Percentiles rank a stretch among this genome's conserved stretches.
phyloP scores from a whole-genome alignment of 106 monocot species.

The Allium cepa region DNA sequence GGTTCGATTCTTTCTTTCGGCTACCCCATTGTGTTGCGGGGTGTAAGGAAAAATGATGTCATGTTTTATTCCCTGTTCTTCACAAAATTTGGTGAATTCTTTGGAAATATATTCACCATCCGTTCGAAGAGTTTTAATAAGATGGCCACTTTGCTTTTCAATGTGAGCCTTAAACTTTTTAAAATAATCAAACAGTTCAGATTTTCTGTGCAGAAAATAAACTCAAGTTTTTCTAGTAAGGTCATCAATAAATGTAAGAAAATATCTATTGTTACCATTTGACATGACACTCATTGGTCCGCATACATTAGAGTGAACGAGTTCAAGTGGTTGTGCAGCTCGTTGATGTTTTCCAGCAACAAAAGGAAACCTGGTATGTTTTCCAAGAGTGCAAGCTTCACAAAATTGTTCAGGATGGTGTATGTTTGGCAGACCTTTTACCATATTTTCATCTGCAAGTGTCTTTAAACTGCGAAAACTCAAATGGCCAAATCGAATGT shows the following conservation, averaged over 20 bases:
- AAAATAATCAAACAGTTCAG: not conserved
- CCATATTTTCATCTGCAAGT: not conserved
- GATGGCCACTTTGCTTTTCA: not conserved
- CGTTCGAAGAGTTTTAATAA: not conserved
- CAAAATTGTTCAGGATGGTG: not conserved
- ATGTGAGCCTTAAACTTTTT: not conserved
- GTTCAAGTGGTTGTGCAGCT: not conserved
- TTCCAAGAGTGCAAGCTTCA: conserved; percentile 1
- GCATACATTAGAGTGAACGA: not conserved
- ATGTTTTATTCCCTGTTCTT: not conserved
- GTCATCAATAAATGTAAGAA: conserved; percentile 3
- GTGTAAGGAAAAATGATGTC: not conserved
- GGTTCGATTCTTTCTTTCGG: conserved; percentile 2
- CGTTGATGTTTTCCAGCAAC: not conserved
- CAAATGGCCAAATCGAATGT: not conserved
- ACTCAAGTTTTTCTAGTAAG: not conserved
- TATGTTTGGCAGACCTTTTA: not conserved
- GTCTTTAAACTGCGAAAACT: not conserved
- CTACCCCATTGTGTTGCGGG: conserved; percentile 5
- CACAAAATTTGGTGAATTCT: not conserved
- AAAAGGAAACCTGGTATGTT: not conserved
- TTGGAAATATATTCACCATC: not conserved
- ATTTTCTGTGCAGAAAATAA: not conserved
- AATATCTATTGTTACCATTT: not conserved
- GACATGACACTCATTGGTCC: not conserved